Evolutionary conservation across 1,284 basidiomycete genomes (phyloP).

Genomic region (Bondarzewia mesenterica): DNA sequence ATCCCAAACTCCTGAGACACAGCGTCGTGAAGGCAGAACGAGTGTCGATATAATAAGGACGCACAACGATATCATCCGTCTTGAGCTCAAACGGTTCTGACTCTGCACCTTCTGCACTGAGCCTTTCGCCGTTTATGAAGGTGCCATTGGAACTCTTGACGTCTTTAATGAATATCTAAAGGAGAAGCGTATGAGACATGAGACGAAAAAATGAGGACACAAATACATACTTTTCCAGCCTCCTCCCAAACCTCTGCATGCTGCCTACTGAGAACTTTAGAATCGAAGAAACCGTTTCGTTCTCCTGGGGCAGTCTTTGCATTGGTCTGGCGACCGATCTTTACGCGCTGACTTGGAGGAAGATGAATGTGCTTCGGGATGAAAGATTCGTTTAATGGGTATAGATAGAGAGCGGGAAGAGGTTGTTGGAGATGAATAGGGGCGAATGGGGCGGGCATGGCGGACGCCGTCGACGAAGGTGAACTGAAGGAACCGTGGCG

Average conservation of each 20-base stretch:
- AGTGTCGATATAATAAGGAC: conserved; percentile 22
- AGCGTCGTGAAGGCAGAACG: too few species aligned
- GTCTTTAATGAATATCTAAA: conserved; percentile 94
- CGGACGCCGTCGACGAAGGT: neutral
- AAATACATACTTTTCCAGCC: conserved; percentile 61
- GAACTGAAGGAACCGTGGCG: neutral
- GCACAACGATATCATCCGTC: conserved; percentile 84
- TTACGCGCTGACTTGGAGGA: conserved; percentile 63
- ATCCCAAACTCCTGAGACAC: conserved; percentile 87
- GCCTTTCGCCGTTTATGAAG: conserved; percentile 93
- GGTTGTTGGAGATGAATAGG: conserved; percentile 17
- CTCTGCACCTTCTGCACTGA: conserved; percentile 87
- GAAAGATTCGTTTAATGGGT: conserved; percentile 95
- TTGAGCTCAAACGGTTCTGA: conserved; percentile 93
- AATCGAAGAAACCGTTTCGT: conserved; percentile 95
- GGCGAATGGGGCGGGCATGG: conserved; percentile 5
- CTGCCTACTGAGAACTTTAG: conserved; percentile 90
- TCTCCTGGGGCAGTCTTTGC: conserved; percentile 93
- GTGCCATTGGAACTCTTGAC: conserved; percentile 98
- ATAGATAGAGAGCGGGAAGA: conserved; percentile 79
- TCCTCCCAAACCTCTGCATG: conserved; percentile 99
- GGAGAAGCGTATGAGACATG: conserved; percentile 4
- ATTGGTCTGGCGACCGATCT: conserved; percentile 98
- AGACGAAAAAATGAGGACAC: conserved; percentile 5
- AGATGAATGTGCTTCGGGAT: conserved; percentile 94